Evolutionary conservation across 2,329 filamentous ascomycete species (phyloP).

Genomic region (Neoascochyta sp.): DNA sequence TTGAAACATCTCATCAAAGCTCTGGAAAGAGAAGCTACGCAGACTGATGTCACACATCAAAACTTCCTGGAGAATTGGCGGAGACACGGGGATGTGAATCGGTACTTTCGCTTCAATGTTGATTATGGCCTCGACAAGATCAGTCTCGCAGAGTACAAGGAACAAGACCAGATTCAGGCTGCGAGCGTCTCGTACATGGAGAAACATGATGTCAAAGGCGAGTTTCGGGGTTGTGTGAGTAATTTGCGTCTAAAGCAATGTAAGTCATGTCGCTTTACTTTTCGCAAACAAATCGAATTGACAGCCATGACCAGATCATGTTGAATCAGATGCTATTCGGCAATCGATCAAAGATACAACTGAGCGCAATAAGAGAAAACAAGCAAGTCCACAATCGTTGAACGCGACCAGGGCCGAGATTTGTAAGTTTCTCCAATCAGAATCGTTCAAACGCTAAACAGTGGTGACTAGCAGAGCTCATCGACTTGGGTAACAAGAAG

Average conservation of each 20-base stretch:
- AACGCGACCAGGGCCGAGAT: neutral
- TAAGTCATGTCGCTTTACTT: conserved; percentile 6
- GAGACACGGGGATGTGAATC: conserved; percentile 4
- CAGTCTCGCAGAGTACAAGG: conserved; percentile 7
- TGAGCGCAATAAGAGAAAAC: neutral
- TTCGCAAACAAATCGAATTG: too few relatives aligned
- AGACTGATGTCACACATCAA: conserved; percentile 8
- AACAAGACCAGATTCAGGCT: conserved; percentile 10
- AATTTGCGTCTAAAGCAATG: conserved; percentile 11
- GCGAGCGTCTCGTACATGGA: conserved; percentile 4
- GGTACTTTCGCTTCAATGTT: conserved; percentile 16
- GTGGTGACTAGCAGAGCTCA: neutral
- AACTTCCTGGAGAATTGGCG: conserved; percentile 5
- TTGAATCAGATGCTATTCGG: neutral
- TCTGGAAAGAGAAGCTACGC: conserved; percentile 5
- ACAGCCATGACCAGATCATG: neutral
- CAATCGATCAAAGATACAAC: neutral
- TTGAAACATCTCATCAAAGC: conserved; percentile 5
- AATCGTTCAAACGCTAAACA: too few relatives aligned
- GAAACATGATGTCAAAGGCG: conserved; percentile 2
- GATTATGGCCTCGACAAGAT: conserved; percentile 10
- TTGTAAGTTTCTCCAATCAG: too few relatives aligned
- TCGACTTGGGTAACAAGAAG: neutral
- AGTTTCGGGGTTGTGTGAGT: conserved; percentile 3
- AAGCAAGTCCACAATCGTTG: neutral